A percentile compares a stretch with the other conserved stretches of the same genome.
Evolutionary conservation across 768 basidiomycete species (phyloP).

Genomic region (Clitopilus passeckerianus): DNA sequence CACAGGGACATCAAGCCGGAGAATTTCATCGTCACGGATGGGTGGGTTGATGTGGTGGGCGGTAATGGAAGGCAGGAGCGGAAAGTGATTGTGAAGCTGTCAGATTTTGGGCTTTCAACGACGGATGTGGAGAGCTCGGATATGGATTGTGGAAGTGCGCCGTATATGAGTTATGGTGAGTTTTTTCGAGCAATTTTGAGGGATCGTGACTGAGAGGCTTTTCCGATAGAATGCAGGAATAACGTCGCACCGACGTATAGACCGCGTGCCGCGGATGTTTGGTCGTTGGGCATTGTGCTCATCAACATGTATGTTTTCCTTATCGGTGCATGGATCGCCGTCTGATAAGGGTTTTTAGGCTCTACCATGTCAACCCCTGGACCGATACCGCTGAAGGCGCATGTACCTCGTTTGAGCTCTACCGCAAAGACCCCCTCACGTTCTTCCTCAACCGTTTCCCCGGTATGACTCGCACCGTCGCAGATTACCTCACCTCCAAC

Average conservation of each 20-base stretch:
- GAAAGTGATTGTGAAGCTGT: slow-evolving; percentile 92
- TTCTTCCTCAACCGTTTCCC: slow-evolving; percentile 91
- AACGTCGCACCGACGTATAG: slow-evolving; percentile 92
- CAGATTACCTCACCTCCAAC: slow-evolving; percentile 77
- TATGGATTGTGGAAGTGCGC: slow-evolving; percentile 98
- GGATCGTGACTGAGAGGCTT: slow-evolving; percentile 8
- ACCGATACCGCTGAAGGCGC: slow-evolving; percentile 84
- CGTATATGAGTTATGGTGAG: slow-evolving; percentile 97
- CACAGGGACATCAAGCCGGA: slow-evolving; percentile 99
- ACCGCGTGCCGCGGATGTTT: slow-evolving; percentile 94
- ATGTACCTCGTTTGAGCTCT: slow-evolving; percentile 78
- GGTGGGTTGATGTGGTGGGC: slow-evolving; percentile 33
- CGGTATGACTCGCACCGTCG: slow-evolving; percentile 84
- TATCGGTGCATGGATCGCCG: neutral
- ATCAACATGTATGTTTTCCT: slow-evolving; percentile 82
- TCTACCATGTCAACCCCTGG: slow-evolving; percentile 99
- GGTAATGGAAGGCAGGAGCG: slow-evolving; percentile 62
- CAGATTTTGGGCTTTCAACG: slow-evolving; percentile 95
- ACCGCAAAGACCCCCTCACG: slow-evolving; percentile 68
- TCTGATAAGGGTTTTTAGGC: slow-evolving; percentile 37
- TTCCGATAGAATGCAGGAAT: slow-evolving; percentile 85
- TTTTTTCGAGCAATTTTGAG: slow-evolving; percentile 10
- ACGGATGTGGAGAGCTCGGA: slow-evolving; percentile 85
- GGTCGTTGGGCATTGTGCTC: slow-evolving; percentile 97
- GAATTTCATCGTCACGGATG: slow-evolving; percentile 95